phyloP scores from a whole-genome alignment of 345 rosid genomes.

The Cardamine occulta region DNA sequence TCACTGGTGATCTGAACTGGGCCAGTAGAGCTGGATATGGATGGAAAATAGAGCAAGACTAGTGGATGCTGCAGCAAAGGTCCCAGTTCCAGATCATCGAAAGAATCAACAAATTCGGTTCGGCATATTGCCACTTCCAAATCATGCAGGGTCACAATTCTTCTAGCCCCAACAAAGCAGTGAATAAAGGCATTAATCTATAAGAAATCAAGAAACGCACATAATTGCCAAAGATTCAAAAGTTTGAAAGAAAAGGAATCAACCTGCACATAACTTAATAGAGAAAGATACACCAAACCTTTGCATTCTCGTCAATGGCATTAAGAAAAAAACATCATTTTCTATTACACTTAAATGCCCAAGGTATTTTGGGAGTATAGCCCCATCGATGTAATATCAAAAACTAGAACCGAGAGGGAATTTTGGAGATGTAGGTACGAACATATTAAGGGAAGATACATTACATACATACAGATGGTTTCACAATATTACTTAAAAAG shows the following conservation, averaged over 20 bases:
- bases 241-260: background rate
- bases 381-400: background rate
- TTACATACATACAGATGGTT: too few relatives aligned
- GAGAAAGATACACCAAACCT: background rate
- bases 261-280: background rate
- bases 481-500: too few relatives aligned
- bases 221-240: constrained; percentile 1
- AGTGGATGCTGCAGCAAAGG: constrained; percentile 73
- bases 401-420: too few relatives aligned
- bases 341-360: background rate
- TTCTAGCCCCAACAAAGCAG: constrained; percentile 75
- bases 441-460: too few relatives aligned
- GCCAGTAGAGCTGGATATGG: constrained; percentile 46
- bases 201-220: constrained; percentile 9
- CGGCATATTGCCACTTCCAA: constrained; percentile 73
- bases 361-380: background rate
- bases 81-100: constrained; percentile 74
- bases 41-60: constrained; percentile 66
- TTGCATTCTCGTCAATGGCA: background rate
- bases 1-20: constrained; percentile 66
- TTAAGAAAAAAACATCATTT: background rate
- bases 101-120: constrained; percentile 66
- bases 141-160: constrained; percentile 73
- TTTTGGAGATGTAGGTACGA: too few relatives aligned
- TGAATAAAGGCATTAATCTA: constrained; percentile 89